These are phyloP conservation scores for Fusarium algeriense DNA, from an alignment of 2,329 filamentous ascomycete genomes.

Conservation along the genomic window DNA sequence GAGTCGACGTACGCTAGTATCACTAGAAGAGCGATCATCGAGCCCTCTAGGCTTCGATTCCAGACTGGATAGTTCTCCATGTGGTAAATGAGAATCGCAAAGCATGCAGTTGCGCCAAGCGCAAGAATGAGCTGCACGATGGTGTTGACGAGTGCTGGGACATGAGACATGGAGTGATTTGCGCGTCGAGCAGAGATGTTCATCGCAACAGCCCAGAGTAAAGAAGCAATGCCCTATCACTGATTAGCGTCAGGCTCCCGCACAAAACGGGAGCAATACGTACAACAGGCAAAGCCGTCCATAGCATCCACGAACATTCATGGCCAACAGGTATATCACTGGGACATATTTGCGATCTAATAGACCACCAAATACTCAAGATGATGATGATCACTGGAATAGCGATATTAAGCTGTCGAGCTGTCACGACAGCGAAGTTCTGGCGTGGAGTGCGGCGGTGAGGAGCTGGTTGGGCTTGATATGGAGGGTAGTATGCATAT, in stretches of 20 bases:
- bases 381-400: slow-evolving; percentile 54
- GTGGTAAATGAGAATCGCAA: slow-evolving; percentile 40
- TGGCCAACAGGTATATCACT: slow-evolving; percentile 19
- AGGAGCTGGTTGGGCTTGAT: slow-evolving; percentile 8
- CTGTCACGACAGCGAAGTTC: slow-evolving; percentile 22
- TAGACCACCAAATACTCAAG: slow-evolving; percentile 57
- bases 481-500: slow-evolving; percentile 24
- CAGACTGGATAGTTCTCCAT: slow-evolving; percentile 31
- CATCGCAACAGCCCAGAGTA: slow-evolving; percentile 39
- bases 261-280: background rate
- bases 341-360: slow-evolving; percentile 38
- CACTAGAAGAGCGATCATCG: slow-evolving; percentile 42
- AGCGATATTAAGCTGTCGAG: slow-evolving; percentile 40
- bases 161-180: slow-evolving; percentile 35
- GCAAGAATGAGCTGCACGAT: slow-evolving; percentile 42
- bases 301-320: slow-evolving; percentile 43
- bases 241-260: background rate
- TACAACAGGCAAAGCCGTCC: slow-evolving; percentile 44
- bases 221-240: slow-evolving; percentile 32
- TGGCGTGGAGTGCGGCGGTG: slow-evolving; percentile 17
- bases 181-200: slow-evolving; percentile 41
- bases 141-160: slow-evolving; percentile 32
- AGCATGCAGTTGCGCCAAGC: slow-evolving; percentile 39
- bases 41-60: slow-evolving; percentile 30
- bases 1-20: slow-evolving; percentile 39